These are phyloP conservation scores for Mortierella hygrophila DNA, from an alignment of 192 early-diverging fungal genomes.

Conservation along the genomic window DNA sequence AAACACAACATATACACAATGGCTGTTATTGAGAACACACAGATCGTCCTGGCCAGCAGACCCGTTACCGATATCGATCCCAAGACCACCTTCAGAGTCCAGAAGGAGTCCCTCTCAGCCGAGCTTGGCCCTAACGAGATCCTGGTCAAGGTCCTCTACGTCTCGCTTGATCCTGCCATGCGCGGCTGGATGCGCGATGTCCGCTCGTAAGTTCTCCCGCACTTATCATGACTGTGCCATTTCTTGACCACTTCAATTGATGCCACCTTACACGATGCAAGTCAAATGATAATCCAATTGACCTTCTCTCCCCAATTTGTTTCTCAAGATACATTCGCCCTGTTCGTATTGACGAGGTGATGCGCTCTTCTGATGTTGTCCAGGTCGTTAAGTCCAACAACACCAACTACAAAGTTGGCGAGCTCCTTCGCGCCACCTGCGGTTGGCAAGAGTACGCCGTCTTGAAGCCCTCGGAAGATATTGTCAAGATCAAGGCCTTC, in stretches of 20 bases:
- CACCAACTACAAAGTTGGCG: conserved; percentile 52
- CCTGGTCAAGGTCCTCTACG: conserved; percentile 57
- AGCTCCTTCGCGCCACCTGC: conserved; percentile 28
- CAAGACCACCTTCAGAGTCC: conserved; percentile 55
- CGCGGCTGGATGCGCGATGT: conserved; percentile 63
- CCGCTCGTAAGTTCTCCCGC: conserved; percentile 44
- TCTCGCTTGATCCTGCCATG: conserved; percentile 67
- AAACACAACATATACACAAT: not conserved
- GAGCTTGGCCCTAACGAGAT: conserved; percentile 50
- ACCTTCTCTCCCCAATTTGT: not conserved
- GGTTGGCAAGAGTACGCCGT: conserved; percentile 67
- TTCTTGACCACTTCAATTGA: not conserved
- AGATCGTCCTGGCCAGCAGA: conserved; percentile 57
- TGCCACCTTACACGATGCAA: not conserved
- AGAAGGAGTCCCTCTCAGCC: conserved; percentile 47
- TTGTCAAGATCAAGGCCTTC: conserved; percentile 52
- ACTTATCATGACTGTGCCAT: not conserved
- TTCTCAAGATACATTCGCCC: conserved; percentile 55
- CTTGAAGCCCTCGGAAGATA: conserved; percentile 49
- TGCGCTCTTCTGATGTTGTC: conserved; percentile 55
- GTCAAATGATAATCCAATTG: not conserved
- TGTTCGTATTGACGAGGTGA: conserved; percentile 57
- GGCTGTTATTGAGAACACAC: conserved; percentile 52
- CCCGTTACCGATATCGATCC: conserved; percentile 54
- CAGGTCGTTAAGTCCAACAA: conserved; percentile 57